Base-by-base conservation (phyloP, 495 filamentous ascomycete species). In the Penicillium egyptiacum region DNA sequence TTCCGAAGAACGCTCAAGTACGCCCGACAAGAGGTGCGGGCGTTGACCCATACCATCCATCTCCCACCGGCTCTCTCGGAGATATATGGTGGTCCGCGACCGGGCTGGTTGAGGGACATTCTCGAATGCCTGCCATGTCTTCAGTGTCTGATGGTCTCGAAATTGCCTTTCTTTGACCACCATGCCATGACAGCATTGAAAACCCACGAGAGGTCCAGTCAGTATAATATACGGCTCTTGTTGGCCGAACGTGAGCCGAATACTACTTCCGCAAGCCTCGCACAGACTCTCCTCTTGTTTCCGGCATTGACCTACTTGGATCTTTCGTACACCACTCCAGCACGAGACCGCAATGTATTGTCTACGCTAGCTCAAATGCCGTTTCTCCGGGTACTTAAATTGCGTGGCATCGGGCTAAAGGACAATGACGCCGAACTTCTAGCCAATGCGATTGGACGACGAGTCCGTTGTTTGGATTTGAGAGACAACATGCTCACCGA, bases 21-120 rank as follows among this genome's bases (percentile, higher is more conserved):
- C 70, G 79, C 82, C 7, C 73, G 85, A 22, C 65, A 72, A 44
- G 72, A 77, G 51, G 80, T 87, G 19, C 71, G 83, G 25, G 71
- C 76, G 42, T 66, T 85, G 30, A 86, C 83, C 14, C 85, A 87
- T 62, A 88, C 85, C 1, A 75, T 88, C 33, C 83, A 87, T 68
- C 73, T 88, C n/a, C 84, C 84, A 12, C 84, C 85, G 14, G 84
- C 85, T 17, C 73, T 86, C 23, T 83, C 83, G 7, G 85, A 88
- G 63, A 80, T 86, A 42, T 88, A 86, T 68, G 83, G 79, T 58
- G 81, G 83, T 12, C 83, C 84, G 5, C 80, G 82, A 53, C 73
- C 76, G 11, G 80, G 78, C 48, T 88, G 85, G 85, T 71, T 88
- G 19, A 72, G 78, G 46, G 83, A 88, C 55, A 75, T 87, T 26